phyloP scores from a whole-genome alignment of 2,329 filamentous ascomycete species.

The Tolypocladium pustulatum region DNA sequence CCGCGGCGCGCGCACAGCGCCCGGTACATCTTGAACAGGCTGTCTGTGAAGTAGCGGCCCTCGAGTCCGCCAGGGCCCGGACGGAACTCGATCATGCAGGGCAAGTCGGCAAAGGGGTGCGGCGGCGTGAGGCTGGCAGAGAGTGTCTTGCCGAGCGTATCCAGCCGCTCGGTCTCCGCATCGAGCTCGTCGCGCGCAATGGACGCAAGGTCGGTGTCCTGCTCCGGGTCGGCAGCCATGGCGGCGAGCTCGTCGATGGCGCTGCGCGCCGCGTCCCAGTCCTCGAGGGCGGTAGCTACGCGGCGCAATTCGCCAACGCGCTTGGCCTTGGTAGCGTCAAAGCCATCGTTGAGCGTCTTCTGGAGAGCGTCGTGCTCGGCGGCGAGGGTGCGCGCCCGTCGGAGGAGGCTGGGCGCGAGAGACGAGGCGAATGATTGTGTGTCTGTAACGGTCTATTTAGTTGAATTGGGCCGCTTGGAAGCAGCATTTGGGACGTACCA shows the following conservation, averaged over 20 bases:
- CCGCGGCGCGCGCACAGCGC: conserved; percentile 61
- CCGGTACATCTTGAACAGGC: conserved; percentile 84
- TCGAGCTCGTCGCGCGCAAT: conserved; percentile 74
- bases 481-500: conserved; percentile 10
- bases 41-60: conserved; percentile 79
- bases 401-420: conserved; percentile 45
- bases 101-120: conserved; percentile 82
- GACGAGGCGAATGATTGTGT: not conserved
- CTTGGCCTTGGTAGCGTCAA: conserved; percentile 47
- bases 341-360: conserved; percentile 37
- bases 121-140: conserved; percentile 72
- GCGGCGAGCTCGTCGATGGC: conserved; percentile 42
- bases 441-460: conserved; percentile 8
- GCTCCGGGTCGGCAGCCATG: conserved; percentile 31
- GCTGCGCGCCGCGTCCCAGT: conserved; percentile 45
- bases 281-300: conserved; percentile 45
- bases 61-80: conserved; percentile 89
- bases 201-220: conserved; percentile 60
- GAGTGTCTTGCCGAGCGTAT: conserved; percentile 53
- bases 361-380: conserved; percentile 48
- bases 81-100: conserved; percentile 83
- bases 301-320: conserved; percentile 50
- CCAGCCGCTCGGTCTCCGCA: conserved; percentile 52
- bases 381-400: conserved; percentile 46
- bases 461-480: not conserved